Base-by-base conservation (phyloP, 2,329 filamentous ascomycete genomes). In the Hypoxylon sp. region DNA sequence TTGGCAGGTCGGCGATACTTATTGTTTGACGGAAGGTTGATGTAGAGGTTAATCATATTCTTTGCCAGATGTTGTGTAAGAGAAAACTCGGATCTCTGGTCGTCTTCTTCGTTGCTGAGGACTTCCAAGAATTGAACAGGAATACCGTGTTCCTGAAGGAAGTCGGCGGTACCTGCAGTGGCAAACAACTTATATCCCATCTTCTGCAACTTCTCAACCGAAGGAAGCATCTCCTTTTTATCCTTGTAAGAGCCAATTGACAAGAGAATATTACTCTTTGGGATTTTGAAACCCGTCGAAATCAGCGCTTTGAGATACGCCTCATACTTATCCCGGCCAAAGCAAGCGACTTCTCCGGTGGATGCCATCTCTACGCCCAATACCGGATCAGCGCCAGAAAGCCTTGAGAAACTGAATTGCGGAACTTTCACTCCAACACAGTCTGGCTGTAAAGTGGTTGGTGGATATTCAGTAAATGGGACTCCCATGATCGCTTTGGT, bases 321-420 rank as follows among this genome's bases (percentile, higher is more conserved):
- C 81, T 99, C 96, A 78, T 97, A 97, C 82, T 98, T 97, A 82
- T 97, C 94, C 70, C 90, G 88, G 78, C 96, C 96, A 77, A 99
- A 99, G 78, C 92, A 98, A 73, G 96, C 96, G 74, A 99, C 96
- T 82, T 99, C 96, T 80, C 96, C 96, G 67, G 96, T 99, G 3
- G 96, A 98, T 17, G 96, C 96, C 96, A 99, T 99, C 83, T 99
- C 96, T 6, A 99, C 96, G 82, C 96, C 96, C 67, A 98, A 88
- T 48, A 99, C 94, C 15, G 96, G 96, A 79, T 99, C 96, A 4
- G 96, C 96, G 50, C 96, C 96, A 37, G 95, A 97, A 15, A 99
- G 88, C 78, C 96, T 92, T 27, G 96, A 98, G 89, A 99, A 99
- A 73, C 94, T 98, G 87, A 99, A 99, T 80, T 99, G 96, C 1